Conservation (phyloP, 768 basidiomycete genomes). For the Boletellus ananas region DNA sequence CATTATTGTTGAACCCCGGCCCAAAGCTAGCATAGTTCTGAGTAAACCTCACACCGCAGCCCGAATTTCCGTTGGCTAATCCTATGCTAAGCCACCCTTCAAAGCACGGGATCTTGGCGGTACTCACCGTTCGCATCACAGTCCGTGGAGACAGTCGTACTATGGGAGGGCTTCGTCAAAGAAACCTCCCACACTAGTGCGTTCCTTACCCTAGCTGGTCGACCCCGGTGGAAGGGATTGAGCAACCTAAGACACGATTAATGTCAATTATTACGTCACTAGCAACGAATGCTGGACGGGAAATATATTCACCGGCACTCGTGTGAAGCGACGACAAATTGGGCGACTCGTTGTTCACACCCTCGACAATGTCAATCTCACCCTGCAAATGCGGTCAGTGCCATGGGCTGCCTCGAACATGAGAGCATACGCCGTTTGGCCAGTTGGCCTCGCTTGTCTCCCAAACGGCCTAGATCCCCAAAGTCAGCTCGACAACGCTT, state of each 20-base stretch:
- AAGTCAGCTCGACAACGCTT: conserved; percentile 9
- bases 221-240: conserved; percentile 23
- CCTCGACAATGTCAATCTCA: conserved; percentile 31
- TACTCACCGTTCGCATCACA: conserved; percentile 22
- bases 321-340: conserved; percentile 59
- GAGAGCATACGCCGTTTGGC: conserved; percentile 22
- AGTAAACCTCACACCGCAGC: conserved; percentile 34
- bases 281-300: too few species aligned
- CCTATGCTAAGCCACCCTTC: neutral
- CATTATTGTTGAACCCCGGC: conserved; percentile 28
- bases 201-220: conserved; percentile 23
- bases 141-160: conserved; percentile 19
- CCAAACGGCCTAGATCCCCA: conserved; percentile 26
- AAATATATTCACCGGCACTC: conserved; percentile 34
- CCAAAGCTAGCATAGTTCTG: conserved; percentile 27
- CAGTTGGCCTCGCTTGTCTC: conserved; percentile 23
- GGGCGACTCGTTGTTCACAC: conserved; percentile 51
- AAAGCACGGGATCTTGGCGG: neutral
- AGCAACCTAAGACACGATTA: conserved; percentile 16
- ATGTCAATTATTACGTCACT: neutral
- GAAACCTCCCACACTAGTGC: too few species aligned
- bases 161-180: conserved; percentile 1
- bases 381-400: conserved; percentile 18
- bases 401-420: neutral
- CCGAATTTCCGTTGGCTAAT: conserved; percentile 30